Evolutionary conservation across 2,329 filamentous ascomycete genomes (phyloP).

Genomic region (Coniochaeta hoffmannii): DNA sequence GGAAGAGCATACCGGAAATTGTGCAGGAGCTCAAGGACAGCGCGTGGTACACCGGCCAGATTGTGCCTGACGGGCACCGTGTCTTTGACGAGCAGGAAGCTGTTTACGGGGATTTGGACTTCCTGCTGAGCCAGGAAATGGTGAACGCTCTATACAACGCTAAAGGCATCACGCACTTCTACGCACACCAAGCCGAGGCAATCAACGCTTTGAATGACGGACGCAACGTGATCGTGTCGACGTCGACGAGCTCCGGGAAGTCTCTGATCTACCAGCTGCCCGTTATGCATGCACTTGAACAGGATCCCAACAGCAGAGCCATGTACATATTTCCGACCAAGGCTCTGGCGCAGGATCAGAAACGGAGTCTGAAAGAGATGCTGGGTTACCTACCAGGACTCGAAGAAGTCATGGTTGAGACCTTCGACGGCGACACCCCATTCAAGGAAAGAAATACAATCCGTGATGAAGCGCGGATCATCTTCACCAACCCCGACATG

Average conservation of each 20-base stretch:
- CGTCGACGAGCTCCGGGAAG: conserved; percentile 93
- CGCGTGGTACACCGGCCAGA: conserved; percentile 86
- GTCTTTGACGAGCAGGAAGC: conserved; percentile 82
- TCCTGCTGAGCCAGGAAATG: conserved; percentile 78
- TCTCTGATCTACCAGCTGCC: conserved; percentile 97
- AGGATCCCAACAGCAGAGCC: conserved; percentile 67
- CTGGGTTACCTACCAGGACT: conserved; percentile 72
- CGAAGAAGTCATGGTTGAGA: conserved; percentile 73
- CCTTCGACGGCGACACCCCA: conserved; percentile 91
- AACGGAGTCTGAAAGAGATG: conserved; percentile 78
- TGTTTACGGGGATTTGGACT: conserved; percentile 76
- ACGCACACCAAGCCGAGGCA: conserved; percentile 87
- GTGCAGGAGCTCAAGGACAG: conserved; percentile 73
- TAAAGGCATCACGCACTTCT: conserved; percentile 76
- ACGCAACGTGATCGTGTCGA: conserved; percentile 83
- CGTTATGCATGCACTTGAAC: conserved; percentile 78
- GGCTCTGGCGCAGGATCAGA: conserved; percentile 90
- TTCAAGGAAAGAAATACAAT: conserved; percentile 73
- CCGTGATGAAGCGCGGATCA: conserved; percentile 80
- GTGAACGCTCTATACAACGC: conserved; percentile 97
- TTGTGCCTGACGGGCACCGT: conserved; percentile 86
- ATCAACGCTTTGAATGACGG: conserved; percentile 82
- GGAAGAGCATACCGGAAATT: conserved; percentile 77
- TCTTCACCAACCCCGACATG: conserved; percentile 99
- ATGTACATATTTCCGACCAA: conserved; percentile 99